A percentile compares a stretch with the other conserved stretches of the same genome.
phyloP scores from a whole-genome alignment of 2,329 filamentous ascomycete genomes.

The Fusarium poae region DNA sequence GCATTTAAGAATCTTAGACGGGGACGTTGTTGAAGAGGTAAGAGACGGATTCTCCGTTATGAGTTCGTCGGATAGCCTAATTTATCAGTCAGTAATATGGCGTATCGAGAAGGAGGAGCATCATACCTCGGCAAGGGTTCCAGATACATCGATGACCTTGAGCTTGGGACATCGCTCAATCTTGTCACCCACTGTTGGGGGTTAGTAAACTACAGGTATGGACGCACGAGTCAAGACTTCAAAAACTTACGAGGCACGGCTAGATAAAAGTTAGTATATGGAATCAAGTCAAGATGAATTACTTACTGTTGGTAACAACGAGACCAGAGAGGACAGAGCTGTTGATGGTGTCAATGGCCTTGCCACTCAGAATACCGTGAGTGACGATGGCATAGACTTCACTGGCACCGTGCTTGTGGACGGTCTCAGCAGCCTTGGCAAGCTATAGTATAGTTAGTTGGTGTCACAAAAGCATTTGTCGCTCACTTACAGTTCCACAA shows the following conservation, averaged over 20 bases:
- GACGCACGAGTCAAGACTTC: neutral
- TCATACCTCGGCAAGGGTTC: slow-evolving; percentile 75
- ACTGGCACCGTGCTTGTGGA: slow-evolving; percentile 87
- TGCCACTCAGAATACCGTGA: slow-evolving; percentile 90
- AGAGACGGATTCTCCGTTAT: slow-evolving; percentile 74
- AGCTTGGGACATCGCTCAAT: slow-evolving; percentile 82
- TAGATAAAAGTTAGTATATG: slow-evolving; percentile 47
- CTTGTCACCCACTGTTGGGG: slow-evolving; percentile 74
- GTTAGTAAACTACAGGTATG: slow-evolving; percentile 14
- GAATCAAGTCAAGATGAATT: neutral
- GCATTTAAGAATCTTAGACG: slow-evolving; percentile 51
- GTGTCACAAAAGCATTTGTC: neutral
- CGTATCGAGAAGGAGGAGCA: neutral
- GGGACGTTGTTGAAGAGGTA: slow-evolving; percentile 78
- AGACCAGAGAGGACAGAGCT: slow-evolving; percentile 80
- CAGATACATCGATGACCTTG: slow-evolving; percentile 91
- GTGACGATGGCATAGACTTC: slow-evolving; percentile 96
- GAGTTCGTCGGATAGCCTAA: slow-evolving; percentile 75
- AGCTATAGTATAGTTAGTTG: slow-evolving; percentile 52
- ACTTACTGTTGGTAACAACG: slow-evolving; percentile 85
- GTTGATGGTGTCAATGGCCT: slow-evolving; percentile 89
- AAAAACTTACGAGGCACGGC: slow-evolving; percentile 53
- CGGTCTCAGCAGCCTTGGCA: slow-evolving; percentile 87
- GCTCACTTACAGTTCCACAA: slow-evolving; percentile 75
- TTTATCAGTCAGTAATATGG: slow-evolving; percentile 19